Evolutionary conservation across 2,329 filamentous ascomycete species (phyloP).

Genomic region (Huntiella abstrusa): DNA sequence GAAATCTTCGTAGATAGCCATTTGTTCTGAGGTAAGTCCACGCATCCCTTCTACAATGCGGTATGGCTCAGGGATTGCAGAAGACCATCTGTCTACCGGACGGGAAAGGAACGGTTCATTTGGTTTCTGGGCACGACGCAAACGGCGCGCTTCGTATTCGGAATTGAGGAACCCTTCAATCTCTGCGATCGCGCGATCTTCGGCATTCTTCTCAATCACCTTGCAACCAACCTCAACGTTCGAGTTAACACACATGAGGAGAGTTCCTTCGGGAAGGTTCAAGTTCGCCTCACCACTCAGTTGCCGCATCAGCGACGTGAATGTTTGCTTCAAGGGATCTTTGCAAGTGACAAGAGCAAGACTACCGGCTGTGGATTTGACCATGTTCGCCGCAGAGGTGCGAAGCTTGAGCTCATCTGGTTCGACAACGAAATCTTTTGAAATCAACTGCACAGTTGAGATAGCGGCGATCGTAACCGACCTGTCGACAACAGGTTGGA

Average conservation of each 20-base stretch:
- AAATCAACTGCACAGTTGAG: conserved; percentile 83
- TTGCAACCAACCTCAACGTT: conserved; percentile 86
- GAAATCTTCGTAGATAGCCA: conserved; percentile 95
- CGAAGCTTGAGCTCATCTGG: conserved; percentile 74
- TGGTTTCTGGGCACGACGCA: conserved; percentile 54
- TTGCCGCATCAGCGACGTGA: conserved; percentile 83
- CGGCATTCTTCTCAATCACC: conserved; percentile 88
- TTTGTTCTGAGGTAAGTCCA: conserved; percentile 76
- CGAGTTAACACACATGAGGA: conserved; percentile 97
- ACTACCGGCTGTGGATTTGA: conserved; percentile 83
- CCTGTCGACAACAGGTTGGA: conserved; percentile 88
- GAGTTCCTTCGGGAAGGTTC: conserved; percentile 78
- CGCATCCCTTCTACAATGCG: conserved; percentile 51
- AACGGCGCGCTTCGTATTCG: conserved; percentile 58
- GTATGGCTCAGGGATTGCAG: conserved; percentile 85
- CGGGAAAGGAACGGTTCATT: conserved; percentile 73
- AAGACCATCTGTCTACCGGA: conserved; percentile 72
- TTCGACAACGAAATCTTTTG: conserved; percentile 92
- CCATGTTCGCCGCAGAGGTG: conserved; percentile 78
- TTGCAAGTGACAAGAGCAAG: conserved; percentile 96
- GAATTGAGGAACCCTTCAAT: conserved; percentile 84
- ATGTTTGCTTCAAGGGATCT: conserved; percentile 86
- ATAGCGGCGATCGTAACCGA: conserved; percentile 97
- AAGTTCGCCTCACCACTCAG: conserved; percentile 52
- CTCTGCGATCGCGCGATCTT: conserved; percentile 79